Evolutionary conservation across 2,329 filamentous ascomycete genomes (phyloP).

Genomic region (Aspergillus pseudonomiae): DNA sequence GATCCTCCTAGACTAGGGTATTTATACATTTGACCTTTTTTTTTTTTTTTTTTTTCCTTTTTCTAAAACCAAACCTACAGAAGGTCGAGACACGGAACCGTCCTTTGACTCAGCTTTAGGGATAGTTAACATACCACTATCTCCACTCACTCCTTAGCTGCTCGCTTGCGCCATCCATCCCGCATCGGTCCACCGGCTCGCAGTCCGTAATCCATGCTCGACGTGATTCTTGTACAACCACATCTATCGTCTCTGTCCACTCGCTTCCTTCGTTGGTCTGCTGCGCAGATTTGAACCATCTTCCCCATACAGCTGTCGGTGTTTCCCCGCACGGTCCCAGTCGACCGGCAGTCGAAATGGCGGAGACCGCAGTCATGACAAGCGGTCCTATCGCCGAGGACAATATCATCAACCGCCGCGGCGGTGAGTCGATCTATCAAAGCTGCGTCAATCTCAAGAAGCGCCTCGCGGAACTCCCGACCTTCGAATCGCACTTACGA

Average conservation of each 20-base stretch:
- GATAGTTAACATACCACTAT: conserved; percentile 20
- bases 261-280: conserved; percentile 27
- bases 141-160: conserved; percentile 26
- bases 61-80: neutral
- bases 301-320: conserved; percentile 8
- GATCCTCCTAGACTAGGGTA: neutral
- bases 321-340: conserved; percentile 16
- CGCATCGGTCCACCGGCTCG: conserved; percentile 31
- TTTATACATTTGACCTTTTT: neutral
- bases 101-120: conserved; percentile 22
- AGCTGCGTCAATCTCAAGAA: conserved; percentile 86
- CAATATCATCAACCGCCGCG: conserved; percentile 97
- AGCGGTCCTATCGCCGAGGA: conserved; percentile 66
- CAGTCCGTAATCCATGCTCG: conserved; percentile 36
- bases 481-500: conserved; percentile 74
- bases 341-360: conserved; percentile 37
- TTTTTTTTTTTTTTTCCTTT: neutral
- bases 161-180: conserved; percentile 31
- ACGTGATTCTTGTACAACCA: conserved; percentile 31
- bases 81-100: conserved; percentile 17
- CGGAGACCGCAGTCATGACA: conserved; percentile 35
- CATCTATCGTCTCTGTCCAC: conserved; percentile 27
- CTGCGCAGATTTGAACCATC: conserved; percentile 36
- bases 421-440: conserved; percentile 94
- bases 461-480: conserved; percentile 79